These are phyloP conservation scores for Dendrothele bispora DNA, from an alignment of 768 basidiomycete genomes.

Conservation along the genomic window DNA sequence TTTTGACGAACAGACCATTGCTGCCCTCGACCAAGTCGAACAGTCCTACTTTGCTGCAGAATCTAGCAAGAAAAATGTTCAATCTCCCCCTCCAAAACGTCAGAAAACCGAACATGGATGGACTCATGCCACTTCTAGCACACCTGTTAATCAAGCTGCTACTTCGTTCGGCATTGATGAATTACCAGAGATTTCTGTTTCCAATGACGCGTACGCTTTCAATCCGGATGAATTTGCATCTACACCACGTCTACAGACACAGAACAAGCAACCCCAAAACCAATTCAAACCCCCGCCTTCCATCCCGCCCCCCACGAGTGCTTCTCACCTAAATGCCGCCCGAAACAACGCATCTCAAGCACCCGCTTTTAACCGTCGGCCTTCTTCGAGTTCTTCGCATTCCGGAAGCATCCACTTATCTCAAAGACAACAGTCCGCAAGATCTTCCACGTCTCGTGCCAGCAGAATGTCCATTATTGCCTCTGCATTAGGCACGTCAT, in stretches of 20 bases:
- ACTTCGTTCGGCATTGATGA: slow-evolving; percentile 45
- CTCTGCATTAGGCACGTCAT: not conserved
- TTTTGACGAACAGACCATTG: slow-evolving; percentile 61
- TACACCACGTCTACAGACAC: not conserved
- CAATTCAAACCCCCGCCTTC: not conserved
- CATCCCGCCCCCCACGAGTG: not conserved
- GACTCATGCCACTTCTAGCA: slow-evolving; percentile 27
- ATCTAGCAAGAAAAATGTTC: slow-evolving; percentile 14
- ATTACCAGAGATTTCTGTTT: slow-evolving; percentile 64
- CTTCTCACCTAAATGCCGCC: too few species aligned
- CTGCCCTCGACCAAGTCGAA: slow-evolving; percentile 62
- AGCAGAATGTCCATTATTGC: not conserved
- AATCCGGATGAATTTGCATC: slow-evolving; percentile 15
- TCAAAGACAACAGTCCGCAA: not conserved
- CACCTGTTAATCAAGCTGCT: slow-evolving; percentile 19
- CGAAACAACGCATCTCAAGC: too few species aligned
- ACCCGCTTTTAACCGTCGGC: too few species aligned
- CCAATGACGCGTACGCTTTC: slow-evolving; percentile 55
- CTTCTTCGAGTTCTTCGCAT: too few species aligned
- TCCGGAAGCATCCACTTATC: not conserved
- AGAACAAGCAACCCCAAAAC: not conserved
- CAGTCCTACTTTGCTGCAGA: slow-evolving; percentile 35
- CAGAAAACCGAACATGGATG: slow-evolving; percentile 52
- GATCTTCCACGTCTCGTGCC: not conserved
- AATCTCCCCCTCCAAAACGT: slow-evolving; percentile 50